Evolutionary conservation across 2,329 filamentous ascomycete genomes (phyloP).

Genomic region (Sphaerulina populicola): DNA sequence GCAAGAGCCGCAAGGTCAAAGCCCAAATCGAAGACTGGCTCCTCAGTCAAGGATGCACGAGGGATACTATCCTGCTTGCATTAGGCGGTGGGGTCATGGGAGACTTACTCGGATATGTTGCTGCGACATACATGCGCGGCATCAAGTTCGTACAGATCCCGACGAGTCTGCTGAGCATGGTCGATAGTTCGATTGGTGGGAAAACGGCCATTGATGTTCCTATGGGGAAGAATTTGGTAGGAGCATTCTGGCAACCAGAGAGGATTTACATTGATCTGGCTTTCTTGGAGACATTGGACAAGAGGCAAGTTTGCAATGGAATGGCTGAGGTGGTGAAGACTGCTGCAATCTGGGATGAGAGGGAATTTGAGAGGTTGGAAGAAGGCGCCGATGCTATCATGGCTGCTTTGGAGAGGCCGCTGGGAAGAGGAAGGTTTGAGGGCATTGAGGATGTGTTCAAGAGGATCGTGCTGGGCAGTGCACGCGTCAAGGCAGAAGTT

Average conservation of each 20-base stretch:
- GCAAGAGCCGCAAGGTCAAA: conserved; percentile 88
- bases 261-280: conserved; percentile 89
- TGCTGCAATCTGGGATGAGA: conserved; percentile 87
- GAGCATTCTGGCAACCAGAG: conserved; percentile 91
- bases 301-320: conserved; percentile 91
- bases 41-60: conserved; percentile 79
- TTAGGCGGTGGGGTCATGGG: conserved; percentile 94
- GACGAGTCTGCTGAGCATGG: conserved; percentile 91
- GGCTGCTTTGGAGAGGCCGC: conserved; percentile 55
- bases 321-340: conserved; percentile 89
- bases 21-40: conserved; percentile 97
- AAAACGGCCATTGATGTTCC: conserved; percentile 98
- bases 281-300: conserved; percentile 83
- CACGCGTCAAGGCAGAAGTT: conserved; percentile 87
- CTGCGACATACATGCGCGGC: conserved; percentile 96
- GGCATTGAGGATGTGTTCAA: conserved; percentile 51
- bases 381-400: conserved; percentile 71
- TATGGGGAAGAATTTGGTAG: conserved; percentile 90
- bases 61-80: conserved; percentile 90
- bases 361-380: conserved; percentile 77
- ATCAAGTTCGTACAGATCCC: conserved; percentile 94
- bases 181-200: conserved; percentile 94
- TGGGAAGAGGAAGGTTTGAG: conserved; percentile 54
- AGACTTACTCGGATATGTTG: conserved; percentile 95
- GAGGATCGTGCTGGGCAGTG: conserved; percentile 72